Base-by-base conservation (phyloP, 192 early-diverging fungal species). In the Entomortierella lignicola region DNA sequence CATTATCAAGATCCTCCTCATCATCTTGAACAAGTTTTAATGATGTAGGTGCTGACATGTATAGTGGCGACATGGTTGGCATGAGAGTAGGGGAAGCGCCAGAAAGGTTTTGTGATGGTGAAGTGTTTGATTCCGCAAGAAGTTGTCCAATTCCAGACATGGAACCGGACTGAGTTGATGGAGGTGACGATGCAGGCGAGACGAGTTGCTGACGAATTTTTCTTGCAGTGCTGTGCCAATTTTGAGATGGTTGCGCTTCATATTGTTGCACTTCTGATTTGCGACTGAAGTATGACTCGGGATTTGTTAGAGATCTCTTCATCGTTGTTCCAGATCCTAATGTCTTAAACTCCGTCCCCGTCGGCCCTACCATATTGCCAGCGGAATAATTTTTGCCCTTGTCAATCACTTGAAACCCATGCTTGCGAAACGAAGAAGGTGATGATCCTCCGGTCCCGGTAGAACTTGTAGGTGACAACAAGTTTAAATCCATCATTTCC, bases 401-500 rank as follows among this genome's bases (percentile, higher is more conserved):
- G 8, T 37, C n/a, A n/a, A n/a, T 55, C 1, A 50, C 27, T 30
- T 59, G 21, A n/a, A 71, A 55, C 17, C 37, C 59, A 43, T 71
- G 69, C 6, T 32, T 61, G 0, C 20, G 15, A 18, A 66, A 27
- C 3, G 41, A 31, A 30, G 18, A 4, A 25, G 52, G 29, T 6
- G 63, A 53, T 31, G 60, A 18, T 15, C 62, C 34, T 12, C n/a
- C n/a, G n/a, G 50, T 18, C 3, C 41, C 63, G 27, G 26, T 31
- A 11, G 52, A 34, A 29, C 39, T 54, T 10, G 58, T 43, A 8
- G 69, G 50, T 15, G 69, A 71, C 17, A 79, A 26, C 39, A 69
- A 18, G 26, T 77, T 68, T 47, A 58, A 7, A 1, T 70, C 67
- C 50, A 79, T n/a, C 75, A 79, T 79, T 47, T 64, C 60, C 23